phyloP scores from a whole-genome alignment of 208 protist genomes.

The Phytomonas sp. region DNA sequence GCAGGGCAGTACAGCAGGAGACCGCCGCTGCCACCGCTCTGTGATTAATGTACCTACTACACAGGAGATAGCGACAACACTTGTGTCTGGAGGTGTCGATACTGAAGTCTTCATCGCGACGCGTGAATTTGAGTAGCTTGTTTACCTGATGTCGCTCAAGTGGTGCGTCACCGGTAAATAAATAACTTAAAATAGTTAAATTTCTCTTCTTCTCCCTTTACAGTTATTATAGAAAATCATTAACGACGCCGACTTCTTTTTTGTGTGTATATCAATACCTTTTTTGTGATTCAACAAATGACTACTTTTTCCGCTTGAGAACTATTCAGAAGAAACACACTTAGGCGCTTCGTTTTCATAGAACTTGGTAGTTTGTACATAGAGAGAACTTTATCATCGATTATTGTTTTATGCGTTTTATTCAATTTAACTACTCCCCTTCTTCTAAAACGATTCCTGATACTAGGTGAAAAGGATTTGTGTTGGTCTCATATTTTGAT shows the following conservation, averaged over 20 bases:
- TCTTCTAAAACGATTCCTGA: not conserved
- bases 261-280: not conserved
- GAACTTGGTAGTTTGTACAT: constrained; percentile 1
- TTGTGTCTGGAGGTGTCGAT: constrained; percentile 22
- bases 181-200: not conserved
- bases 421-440: constrained; percentile 8
- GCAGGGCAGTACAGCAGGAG: not conserved
- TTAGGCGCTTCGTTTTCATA: not conserved
- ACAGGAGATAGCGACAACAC: constrained; percentile 42
- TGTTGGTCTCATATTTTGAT: constrained; percentile 10
- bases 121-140: constrained; percentile 59
- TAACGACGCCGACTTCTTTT: not conserved
- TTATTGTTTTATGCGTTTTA: constrained; percentile 11
- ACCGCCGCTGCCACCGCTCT: constrained; percentile 11
- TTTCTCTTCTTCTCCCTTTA: not conserved
- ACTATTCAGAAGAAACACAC: not conserved
- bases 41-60: constrained; percentile 42
- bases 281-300: not conserved
- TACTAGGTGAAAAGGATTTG: not conserved
- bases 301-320: not conserved
- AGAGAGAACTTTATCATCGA: not conserved
- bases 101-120: constrained; percentile 77
- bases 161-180: not conserved
- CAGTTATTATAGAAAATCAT: constrained; percentile 2
- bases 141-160: not conserved